Evolutionary conservation across 768 basidiomycete species (phyloP), one percentile per base, ranked within the genome.

Genomic region (Lactarius indigo): DNA sequence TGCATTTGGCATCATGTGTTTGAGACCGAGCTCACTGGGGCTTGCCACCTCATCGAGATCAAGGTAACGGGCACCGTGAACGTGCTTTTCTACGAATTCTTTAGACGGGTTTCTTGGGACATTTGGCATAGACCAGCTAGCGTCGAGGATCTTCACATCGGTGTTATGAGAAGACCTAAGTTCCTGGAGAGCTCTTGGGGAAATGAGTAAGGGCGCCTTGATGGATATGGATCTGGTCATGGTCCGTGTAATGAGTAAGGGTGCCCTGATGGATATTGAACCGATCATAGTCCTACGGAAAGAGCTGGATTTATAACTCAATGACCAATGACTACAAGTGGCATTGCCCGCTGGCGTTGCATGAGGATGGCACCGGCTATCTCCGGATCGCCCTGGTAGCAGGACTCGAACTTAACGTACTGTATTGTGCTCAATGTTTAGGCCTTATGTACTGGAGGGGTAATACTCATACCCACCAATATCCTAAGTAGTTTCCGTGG

Each of bases 51-150:
- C 80, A 75, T 97, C 95, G 30, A 96, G 79, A 74, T 94, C 90
- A 70, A 94, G 82, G 72, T 87, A 91, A 60, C 83, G 84, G 1
- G 94, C 87, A 13, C 83, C 81, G 5, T 90, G 90, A 39, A 97
- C 84, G 39, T 88, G 83, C 68, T 84, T 87, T 31, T 78, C 75
- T 26, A 80, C 74, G 70, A 87, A 96, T 76, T 96, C 95, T 35
- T 84, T 76, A n/a, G 76, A 75, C 2, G 90, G 82, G 59, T 85
- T 86, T 63, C 95, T 85, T 2, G 87, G 80, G 39, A 89, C 84
- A 75, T 88, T 91, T 59, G 96, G 96, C 96, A 98, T 97, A 76
- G 92, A 89, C 96, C 96, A 98, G 59, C 86, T 88, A 28, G 88
- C 87, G 73, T 98, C 96, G 39, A 89, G 80, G 70, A 89, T 76